A percentile compares a stretch with the other conserved stretches of the same genome.
Conservation (phyloP, 2,329 filamentous ascomycete genomes). For the Sclerotinia subarctica region DNA sequence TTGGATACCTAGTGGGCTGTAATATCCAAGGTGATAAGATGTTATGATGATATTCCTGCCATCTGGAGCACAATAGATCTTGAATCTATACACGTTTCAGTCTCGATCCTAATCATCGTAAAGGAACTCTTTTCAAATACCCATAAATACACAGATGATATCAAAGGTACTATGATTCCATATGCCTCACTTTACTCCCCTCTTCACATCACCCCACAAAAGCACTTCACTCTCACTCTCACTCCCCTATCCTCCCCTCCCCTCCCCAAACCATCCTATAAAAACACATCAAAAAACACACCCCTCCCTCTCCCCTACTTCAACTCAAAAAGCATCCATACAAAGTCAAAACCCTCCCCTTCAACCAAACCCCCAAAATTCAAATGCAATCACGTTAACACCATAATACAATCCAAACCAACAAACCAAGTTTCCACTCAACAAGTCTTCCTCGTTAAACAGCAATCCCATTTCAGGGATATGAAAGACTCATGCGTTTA, state of each 20-base stretch:
- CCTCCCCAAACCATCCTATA: neutral
- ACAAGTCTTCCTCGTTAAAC: neutral
- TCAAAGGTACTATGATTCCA: neutral
- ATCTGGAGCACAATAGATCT: neutral
- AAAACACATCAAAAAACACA: neutral
- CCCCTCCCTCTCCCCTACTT: neutral
- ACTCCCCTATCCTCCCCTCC: neutral
- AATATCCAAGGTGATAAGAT: too few relatives aligned
- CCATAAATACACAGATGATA: neutral
- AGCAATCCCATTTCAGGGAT: neutral
- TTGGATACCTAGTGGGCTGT: too few relatives aligned
- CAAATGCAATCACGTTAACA: neutral
- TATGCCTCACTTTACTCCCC: too few relatives aligned
- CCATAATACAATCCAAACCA: neutral
- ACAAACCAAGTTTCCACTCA: neutral
- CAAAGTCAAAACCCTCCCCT: neutral
- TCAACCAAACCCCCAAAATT: neutral
- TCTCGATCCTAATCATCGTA: neutral
- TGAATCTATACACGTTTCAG: neutral
- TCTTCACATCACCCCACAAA: too few relatives aligned
- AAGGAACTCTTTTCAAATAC: too few relatives aligned
- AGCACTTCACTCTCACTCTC: neutral
- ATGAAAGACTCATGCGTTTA: neutral
- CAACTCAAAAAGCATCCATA: neutral
- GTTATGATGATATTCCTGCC: too few relatives aligned